Evolutionary conservation across 345 rosid genomes (phyloP).

Genomic region (Cochlearia excelsa): DNA sequence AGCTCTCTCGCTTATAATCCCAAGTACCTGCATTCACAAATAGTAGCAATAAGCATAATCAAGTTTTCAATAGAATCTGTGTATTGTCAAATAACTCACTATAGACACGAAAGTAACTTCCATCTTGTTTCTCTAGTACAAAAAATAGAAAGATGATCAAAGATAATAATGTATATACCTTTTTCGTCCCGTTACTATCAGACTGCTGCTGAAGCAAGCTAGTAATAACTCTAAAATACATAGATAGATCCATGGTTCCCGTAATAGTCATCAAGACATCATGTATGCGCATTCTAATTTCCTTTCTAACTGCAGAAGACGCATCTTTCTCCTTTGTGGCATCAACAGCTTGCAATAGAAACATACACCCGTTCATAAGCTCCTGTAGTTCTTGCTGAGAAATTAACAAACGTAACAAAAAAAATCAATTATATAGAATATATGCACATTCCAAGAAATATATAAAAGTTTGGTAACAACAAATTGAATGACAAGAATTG

Average conservation of each 20-base stretch:
- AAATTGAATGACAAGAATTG: neutral
- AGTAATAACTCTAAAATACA: constrained; percentile 65
- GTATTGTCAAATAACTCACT: neutral
- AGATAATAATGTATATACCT: constrained; percentile 46
- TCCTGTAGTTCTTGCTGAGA: constrained; percentile 65
- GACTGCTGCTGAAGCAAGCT: constrained; percentile 58
- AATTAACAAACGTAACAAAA: neutral
- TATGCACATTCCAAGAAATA: neutral
- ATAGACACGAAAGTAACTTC: constrained; percentile 2
- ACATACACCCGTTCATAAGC: constrained; percentile 68
- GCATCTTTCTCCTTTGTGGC: constrained; percentile 42
- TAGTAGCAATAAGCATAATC: neutral
- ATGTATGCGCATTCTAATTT: constrained; percentile 51
- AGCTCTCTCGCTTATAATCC: constrained; percentile 62
- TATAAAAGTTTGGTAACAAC: constrained; percentile 16
- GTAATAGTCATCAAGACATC: constrained; percentile 59
- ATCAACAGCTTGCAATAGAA: constrained; percentile 50
- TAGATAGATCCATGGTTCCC: constrained; percentile 53
- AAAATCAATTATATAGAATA: too few species aligned
- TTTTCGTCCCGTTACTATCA: constrained; percentile 57
- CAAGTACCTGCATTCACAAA: constrained; percentile 58
- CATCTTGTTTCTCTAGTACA: neutral
- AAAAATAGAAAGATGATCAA: neutral
- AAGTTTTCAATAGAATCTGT: too few species aligned
- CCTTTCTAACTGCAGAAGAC: constrained; percentile 45